These are phyloP conservation scores for Lepidium campestre DNA, from an alignment of 441 rosid genomes.

Conservation along the genomic window DNA sequence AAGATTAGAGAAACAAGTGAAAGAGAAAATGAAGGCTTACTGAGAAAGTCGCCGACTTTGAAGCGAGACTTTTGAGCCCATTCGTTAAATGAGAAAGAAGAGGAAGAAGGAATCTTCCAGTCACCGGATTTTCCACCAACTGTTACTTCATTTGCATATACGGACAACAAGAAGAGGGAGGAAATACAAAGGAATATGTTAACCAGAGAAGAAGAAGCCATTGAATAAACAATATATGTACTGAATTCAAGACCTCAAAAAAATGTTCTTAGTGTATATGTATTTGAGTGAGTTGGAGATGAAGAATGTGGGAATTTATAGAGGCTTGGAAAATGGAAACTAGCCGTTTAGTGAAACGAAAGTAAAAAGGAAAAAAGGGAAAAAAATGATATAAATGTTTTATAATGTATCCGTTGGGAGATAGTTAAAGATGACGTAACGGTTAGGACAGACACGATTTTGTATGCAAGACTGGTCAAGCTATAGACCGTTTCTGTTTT, in stretches of 20 bases:
- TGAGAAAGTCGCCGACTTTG: constrained; percentile 59
- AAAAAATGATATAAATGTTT: too few relatives aligned
- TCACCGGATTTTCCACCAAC: constrained; percentile 71
- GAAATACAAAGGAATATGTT: constrained; percentile 6
- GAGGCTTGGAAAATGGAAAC: constrained; percentile 3
- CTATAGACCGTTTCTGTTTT: constrained; percentile 5
- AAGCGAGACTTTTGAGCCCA: constrained; percentile 79
- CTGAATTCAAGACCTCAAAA: neutral
- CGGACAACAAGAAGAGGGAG: neutral
- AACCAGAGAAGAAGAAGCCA: constrained; percentile 17
- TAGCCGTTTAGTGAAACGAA: neutral
- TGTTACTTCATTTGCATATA: constrained; percentile 50
- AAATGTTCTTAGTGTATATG: neutral
- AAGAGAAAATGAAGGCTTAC: constrained; percentile 27
- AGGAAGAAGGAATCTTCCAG: constrained; percentile 70
- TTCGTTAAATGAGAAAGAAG: constrained; percentile 59
- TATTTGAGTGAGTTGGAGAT: neutral
- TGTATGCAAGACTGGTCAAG: constrained; percentile 17
- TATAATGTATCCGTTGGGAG: constrained; percentile 19
- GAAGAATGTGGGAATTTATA: constrained; percentile 4
- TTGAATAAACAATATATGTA: neutral
- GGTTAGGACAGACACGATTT: neutral
- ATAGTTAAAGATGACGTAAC: constrained; percentile 15
- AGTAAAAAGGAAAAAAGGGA: neutral
- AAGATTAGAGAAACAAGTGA: neutral